Percentiles rank a stretch among this genome's conserved stretches.
These are phyloP conservation scores for Parachlorella kessleri DNA, from an alignment of 139 green algal species.

Conservation along the genomic window DNA sequence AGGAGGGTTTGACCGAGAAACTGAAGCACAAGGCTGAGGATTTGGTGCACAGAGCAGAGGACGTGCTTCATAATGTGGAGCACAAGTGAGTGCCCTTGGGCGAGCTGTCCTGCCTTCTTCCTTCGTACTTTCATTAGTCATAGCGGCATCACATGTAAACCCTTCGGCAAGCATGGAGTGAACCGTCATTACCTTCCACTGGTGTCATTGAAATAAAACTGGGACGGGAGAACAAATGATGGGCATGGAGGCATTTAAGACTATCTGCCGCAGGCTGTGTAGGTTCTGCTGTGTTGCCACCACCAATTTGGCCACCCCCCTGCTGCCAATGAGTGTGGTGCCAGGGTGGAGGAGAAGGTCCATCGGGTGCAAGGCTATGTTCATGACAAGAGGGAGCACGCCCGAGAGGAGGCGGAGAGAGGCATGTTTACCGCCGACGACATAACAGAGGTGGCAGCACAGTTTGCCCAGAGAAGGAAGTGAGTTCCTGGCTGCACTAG, in stretches of 20 bases:
- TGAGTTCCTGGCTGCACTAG: neutral
- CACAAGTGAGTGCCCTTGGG: neutral
- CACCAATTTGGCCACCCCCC: neutral
- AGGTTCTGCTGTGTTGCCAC: neutral
- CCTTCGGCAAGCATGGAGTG: neutral
- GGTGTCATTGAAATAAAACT: neutral
- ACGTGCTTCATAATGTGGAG: constrained; percentile 7
- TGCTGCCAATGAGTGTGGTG: neutral
- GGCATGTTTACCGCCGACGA: constrained; percentile 35
- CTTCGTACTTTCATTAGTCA: too few species aligned
- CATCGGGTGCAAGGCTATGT: neutral
- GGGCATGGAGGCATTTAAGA: neutral
- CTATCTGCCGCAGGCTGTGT: neutral
- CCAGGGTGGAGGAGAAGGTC: neutral
- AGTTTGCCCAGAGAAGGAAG: neutral
- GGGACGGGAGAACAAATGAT: too few species aligned
- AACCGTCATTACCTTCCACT: too few species aligned
- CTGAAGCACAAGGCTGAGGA: neutral
- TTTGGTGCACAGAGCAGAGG: neutral
- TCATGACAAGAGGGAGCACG: neutral
- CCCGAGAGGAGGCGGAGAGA: constrained; percentile 18
- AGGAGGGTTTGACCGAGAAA: neutral
- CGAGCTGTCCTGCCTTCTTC: neutral
- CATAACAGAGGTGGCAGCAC: too few species aligned
- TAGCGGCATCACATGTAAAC: neutral